These are phyloP conservation scores for Colletotrichum ledebouriae DNA, from an alignment of 2,329 filamentous ascomycete species.

Conservation along the genomic window DNA sequence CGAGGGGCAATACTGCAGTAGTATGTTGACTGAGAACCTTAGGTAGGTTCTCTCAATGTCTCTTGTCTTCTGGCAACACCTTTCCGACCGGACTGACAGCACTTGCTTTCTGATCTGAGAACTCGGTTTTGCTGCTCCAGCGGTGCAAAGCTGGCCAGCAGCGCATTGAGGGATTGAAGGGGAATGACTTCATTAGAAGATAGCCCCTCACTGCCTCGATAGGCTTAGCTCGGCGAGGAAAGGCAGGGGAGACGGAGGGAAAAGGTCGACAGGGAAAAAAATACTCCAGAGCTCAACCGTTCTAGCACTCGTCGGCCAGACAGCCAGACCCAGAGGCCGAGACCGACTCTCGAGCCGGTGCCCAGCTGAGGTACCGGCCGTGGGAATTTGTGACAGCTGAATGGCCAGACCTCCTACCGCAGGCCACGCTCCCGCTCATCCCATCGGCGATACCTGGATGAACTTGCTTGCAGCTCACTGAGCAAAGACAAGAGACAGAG, in stretches of 20 bases:
- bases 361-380: not conserved
- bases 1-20: slow-evolving; percentile 10
- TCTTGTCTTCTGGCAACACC: slow-evolving; percentile 13
- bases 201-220: slow-evolving; percentile 13
- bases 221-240: slow-evolving; percentile 13
- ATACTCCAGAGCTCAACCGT: slow-evolving; percentile 1
- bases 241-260: not conserved
- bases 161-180: slow-evolving; percentile 13
- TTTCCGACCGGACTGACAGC: not conserved
- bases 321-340: slow-evolving; percentile 3
- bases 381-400: not conserved
- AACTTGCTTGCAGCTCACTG: slow-evolving; percentile 27
- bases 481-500: slow-evolving; percentile 2
- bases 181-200: slow-evolving; percentile 36
- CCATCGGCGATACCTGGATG: slow-evolving; percentile 1
- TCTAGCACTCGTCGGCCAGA: slow-evolving; percentile 5
- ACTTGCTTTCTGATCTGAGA: slow-evolving; percentile 9
- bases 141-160: not conserved
- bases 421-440: no score
- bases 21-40: not conserved
- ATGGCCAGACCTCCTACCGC: not conserved
- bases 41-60: slow-evolving; percentile 1
- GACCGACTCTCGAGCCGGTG: not conserved
- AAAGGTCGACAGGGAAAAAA: not conserved
- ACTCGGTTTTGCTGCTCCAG: not conserved